Evolutionary conservation across 257 asterid genomes (phyloP).

Genomic region (Echites panduratus): DNA sequence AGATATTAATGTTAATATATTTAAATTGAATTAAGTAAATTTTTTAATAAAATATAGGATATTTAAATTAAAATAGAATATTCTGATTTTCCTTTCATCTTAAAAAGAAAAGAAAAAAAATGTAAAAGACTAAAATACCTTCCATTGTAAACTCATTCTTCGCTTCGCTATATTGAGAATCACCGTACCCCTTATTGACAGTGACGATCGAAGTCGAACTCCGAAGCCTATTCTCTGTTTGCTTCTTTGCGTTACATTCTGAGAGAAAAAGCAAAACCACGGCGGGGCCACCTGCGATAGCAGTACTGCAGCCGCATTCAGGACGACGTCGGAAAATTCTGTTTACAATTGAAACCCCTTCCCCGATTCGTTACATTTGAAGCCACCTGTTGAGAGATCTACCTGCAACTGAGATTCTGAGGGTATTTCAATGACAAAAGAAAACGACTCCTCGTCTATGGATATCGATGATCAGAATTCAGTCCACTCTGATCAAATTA

Average conservation of each 20-base stretch:
- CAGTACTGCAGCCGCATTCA: not conserved
- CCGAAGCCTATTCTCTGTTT: not conserved
- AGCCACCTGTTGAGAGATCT: not conserved
- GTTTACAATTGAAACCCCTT: not conserved
- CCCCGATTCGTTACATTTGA: not conserved
- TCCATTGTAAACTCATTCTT: not conserved
- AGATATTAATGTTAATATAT: too few relatives aligned
- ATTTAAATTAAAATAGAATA: too few relatives aligned
- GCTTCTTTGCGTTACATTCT: not conserved
- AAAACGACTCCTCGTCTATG: slow-evolving; percentile 51
- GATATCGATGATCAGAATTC: slow-evolving; percentile 59
- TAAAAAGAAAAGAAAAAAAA: too few relatives aligned
- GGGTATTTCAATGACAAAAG: slow-evolving; percentile 45
- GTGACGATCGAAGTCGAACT: too few relatives aligned
- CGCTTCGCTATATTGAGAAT: not conserved
- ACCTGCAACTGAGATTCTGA: not conserved
- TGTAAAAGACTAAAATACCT: not conserved
- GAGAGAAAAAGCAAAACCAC: not conserved
- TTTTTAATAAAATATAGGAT: too few relatives aligned
- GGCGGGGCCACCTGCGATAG: not conserved
- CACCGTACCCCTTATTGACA: too few relatives aligned
- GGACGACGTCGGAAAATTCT: not conserved
- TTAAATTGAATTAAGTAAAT: too few relatives aligned
- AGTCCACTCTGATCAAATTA: slow-evolving; percentile 47
- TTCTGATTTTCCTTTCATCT: too few relatives aligned